phyloP scores from a whole-genome alignment of 495 filamentous ascomycete genomes.

The Talaromyces thailandensis region DNA sequence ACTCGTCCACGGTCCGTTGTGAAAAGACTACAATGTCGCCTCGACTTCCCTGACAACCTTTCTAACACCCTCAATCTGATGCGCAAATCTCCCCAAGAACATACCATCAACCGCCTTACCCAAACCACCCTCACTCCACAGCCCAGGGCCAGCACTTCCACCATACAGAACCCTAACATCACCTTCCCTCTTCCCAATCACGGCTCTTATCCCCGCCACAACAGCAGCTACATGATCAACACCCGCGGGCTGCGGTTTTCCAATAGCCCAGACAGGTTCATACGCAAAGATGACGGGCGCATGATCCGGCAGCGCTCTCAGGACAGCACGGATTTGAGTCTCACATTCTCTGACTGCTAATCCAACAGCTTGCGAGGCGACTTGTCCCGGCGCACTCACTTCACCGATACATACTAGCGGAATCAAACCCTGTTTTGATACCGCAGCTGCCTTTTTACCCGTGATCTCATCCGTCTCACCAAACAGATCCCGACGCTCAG shows the following conservation, averaged over 20 bases:
- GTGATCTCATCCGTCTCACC: slow-evolving; percentile 59
- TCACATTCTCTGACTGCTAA: slow-evolving; percentile 56
- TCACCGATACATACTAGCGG: slow-evolving; percentile 80
- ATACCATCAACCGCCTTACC: slow-evolving; percentile 67
- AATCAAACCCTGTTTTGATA: slow-evolving; percentile 56
- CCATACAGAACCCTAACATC: slow-evolving; percentile 65
- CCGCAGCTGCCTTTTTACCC: slow-evolving; percentile 58
- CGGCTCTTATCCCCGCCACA: slow-evolving; percentile 47
- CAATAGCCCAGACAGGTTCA: slow-evolving; percentile 88
- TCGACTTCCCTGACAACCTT: slow-evolving; percentile 63
- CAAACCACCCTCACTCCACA: slow-evolving; percentile 51
- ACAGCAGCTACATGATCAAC: slow-evolving; percentile 64
- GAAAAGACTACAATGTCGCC: slow-evolving; percentile 18
- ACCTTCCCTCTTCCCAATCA: slow-evolving; percentile 34
- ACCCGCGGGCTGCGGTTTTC: slow-evolving; percentile 59
- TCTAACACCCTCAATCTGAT: slow-evolving; percentile 58
- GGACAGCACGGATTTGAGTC: slow-evolving; percentile 51
- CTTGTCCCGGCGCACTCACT: slow-evolving; percentile 32
- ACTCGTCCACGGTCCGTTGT: background rate
- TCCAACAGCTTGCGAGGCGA: slow-evolving; percentile 43
- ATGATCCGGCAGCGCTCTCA: slow-evolving; percentile 46
- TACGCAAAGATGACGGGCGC: slow-evolving; percentile 75
- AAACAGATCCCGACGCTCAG: slow-evolving; percentile 61
- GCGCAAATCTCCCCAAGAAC: slow-evolving; percentile 75
- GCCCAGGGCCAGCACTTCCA: slow-evolving; percentile 69